phyloP scores from a whole-genome alignment of 1,284 basidiomycete species.

The Amylostereum chailletii region DNA sequence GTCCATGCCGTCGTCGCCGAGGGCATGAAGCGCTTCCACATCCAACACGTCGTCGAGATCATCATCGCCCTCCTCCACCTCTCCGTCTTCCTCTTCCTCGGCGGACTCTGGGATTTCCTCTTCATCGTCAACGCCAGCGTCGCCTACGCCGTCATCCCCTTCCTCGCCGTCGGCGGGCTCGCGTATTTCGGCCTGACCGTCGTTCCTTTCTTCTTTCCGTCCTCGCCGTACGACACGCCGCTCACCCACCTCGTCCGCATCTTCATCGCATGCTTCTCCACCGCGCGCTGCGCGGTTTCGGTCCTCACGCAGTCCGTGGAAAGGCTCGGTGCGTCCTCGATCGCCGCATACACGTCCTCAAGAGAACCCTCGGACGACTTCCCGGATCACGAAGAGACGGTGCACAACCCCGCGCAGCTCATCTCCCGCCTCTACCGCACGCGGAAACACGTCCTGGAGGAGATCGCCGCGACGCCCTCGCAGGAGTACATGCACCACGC shows the following conservation, averaged over 20 bases:
- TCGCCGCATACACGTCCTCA: too few species aligned
- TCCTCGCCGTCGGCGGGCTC: background rate
- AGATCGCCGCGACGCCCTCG: too few species aligned
- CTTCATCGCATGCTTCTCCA: too few species aligned
- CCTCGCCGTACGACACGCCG: constrained; percentile 5
- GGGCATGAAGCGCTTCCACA: background rate
- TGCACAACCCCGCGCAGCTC: too few species aligned
- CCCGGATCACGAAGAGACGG: too few species aligned
- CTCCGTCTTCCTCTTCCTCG: background rate
- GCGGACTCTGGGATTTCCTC: background rate
- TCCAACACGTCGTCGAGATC: background rate
- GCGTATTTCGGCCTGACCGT: background rate
- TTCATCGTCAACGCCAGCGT: background rate
- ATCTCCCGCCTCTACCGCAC: too few species aligned
- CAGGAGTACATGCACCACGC: too few species aligned
- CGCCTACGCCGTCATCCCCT: background rate
- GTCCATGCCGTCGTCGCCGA: background rate
- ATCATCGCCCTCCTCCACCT: background rate
- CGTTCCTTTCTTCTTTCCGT: background rate
- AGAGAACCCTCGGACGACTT: too few species aligned
- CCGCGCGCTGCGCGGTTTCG: too few species aligned
- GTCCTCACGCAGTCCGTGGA: too few species aligned
- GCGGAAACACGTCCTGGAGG: too few species aligned
- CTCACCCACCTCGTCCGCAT: background rate
- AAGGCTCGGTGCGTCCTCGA: too few species aligned